Conservation (phyloP, 1,284 basidiomycete genomes). For the Phellinidium pouzarii region DNA sequence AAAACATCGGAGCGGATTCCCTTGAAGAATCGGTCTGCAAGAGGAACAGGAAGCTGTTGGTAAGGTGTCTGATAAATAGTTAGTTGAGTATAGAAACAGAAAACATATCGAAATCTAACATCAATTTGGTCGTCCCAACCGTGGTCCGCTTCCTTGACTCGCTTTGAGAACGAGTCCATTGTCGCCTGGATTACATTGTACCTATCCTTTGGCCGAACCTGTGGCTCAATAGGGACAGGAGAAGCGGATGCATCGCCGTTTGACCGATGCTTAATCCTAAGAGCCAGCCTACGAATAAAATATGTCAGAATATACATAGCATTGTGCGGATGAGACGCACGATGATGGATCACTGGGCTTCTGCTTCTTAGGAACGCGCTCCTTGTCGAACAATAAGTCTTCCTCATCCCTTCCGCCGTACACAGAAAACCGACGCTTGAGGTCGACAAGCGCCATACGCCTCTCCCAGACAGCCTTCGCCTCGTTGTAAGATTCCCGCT, state of each 20-base stretch:
- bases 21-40: constrained; percentile 58
- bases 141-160: constrained; percentile 69
- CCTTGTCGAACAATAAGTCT: constrained; percentile 74
- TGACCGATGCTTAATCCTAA: constrained; percentile 43
- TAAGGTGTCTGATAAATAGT: constrained; percentile 46
- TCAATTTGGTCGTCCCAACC: constrained; percentile 85
- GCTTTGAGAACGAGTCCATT: constrained; percentile 61
- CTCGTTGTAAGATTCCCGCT: constrained; percentile 57
- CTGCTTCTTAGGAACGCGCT: constrained; percentile 55
- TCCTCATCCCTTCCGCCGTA: constrained; percentile 75
- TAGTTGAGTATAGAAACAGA: constrained; percentile 11
- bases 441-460: constrained; percentile 67
- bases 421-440: constrained; percentile 72
- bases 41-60: constrained; percentile 44
- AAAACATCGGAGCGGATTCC: constrained; percentile 36
- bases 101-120: constrained; percentile 35
- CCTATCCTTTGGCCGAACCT: constrained; percentile 62
- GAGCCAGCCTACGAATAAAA: constrained; percentile 9
- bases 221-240: constrained; percentile 37
- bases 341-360: constrained; percentile 33
- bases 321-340: constrained; percentile 31
- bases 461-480: constrained; percentile 73
- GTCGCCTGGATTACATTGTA: constrained; percentile 51
- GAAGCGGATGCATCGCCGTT: constrained; percentile 38
- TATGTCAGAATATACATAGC: not conserved